Conservation (phyloP, 208 protist species). For the Leishmania aethiopica region DNA sequence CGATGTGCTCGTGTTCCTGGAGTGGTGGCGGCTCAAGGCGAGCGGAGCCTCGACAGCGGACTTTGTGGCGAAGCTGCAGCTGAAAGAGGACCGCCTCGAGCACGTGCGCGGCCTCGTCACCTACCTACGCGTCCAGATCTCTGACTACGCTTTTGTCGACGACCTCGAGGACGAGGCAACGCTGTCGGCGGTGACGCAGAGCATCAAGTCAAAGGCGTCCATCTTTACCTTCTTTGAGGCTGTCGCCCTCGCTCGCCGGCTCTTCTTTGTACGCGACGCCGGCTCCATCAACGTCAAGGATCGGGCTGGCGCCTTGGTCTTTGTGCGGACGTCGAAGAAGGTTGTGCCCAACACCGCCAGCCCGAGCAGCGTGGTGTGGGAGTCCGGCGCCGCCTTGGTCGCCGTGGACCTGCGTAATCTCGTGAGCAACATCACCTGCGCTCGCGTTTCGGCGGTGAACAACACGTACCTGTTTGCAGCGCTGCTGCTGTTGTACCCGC, state of each 20-base stretch:
- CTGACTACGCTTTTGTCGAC: conserved; percentile 86
- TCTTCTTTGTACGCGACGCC: conserved; percentile 72
- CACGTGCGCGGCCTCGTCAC: conserved; percentile 62
- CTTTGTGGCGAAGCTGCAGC: conserved; percentile 46
- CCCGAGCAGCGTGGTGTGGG: conserved; percentile 65
- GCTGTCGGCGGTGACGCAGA: conserved; percentile 37
- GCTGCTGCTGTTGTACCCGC: conserved; percentile 79
- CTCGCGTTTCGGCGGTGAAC: conserved; percentile 66
- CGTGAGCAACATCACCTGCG: conserved; percentile 45
- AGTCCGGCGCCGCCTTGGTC: conserved; percentile 58
- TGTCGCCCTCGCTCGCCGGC: conserved; percentile 61
- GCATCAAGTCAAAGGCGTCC: conserved; percentile 57
- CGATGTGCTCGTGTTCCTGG: conserved; percentile 76
- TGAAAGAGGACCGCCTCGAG: conserved; percentile 63
- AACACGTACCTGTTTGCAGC: conserved; percentile 80
- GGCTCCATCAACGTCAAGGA: conserved; percentile 66
- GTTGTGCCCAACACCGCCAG: conserved; percentile 44
- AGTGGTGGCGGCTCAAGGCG: conserved; percentile 67
- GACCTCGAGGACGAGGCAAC: conserved; percentile 39
- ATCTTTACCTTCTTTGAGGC: conserved; percentile 74
- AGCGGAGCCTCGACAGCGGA: conserved; percentile 40
- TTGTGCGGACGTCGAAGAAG: conserved; percentile 88
- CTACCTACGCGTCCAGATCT: conserved; percentile 74
- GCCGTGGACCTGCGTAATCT: conserved; percentile 67
- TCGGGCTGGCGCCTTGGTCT: conserved; percentile 72